Percentiles rank a stretch among this genome's conserved stretches.
These are phyloP conservation scores for Fusarium sp. DNA, from an alignment of 2,329 filamentous ascomycete genomes.

Conservation along the genomic window DNA sequence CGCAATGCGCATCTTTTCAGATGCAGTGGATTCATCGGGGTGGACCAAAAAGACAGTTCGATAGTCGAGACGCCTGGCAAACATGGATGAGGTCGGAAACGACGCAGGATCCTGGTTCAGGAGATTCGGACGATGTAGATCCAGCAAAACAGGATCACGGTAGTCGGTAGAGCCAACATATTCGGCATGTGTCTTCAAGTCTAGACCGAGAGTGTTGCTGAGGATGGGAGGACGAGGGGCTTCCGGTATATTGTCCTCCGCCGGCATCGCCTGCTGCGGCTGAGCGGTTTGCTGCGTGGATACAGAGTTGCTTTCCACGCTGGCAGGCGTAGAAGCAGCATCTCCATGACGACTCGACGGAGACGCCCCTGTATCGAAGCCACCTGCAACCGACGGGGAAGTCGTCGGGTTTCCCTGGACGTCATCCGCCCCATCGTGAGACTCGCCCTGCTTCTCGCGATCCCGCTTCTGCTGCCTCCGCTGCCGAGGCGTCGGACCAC, in stretches of 20 bases:
- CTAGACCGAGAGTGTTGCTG: conserved; percentile 62
- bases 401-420: conserved; percentile 19
- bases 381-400: conserved; percentile 26
- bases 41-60: conserved; percentile 53
- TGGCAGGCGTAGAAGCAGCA: conserved; percentile 40
- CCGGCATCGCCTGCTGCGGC: conserved; percentile 29
- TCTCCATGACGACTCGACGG: conserved; percentile 44
- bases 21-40: conserved; percentile 50
- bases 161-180: conserved; percentile 70
- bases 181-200: conserved; percentile 68
- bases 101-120: conserved; percentile 24
- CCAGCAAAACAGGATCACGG: conserved; percentile 67
- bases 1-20: conserved; percentile 55
- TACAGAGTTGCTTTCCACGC: conserved; percentile 34
- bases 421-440: conserved; percentile 37
- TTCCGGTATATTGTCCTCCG: conserved; percentile 29
- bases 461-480: conserved; percentile 42
- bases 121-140: conserved; percentile 64
- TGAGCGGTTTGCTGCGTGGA: conserved; percentile 26
- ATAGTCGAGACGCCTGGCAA: conserved; percentile 50
- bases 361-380: conserved; percentile 25
- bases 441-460: conserved; percentile 28
- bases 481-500: conserved; percentile 50
- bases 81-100: conserved; percentile 27
- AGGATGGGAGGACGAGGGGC: conserved; percentile 48